Evolutionary conservation across 2,329 filamentous ascomycete species (phyloP).

Genomic region (Claviceps pusilla): DNA sequence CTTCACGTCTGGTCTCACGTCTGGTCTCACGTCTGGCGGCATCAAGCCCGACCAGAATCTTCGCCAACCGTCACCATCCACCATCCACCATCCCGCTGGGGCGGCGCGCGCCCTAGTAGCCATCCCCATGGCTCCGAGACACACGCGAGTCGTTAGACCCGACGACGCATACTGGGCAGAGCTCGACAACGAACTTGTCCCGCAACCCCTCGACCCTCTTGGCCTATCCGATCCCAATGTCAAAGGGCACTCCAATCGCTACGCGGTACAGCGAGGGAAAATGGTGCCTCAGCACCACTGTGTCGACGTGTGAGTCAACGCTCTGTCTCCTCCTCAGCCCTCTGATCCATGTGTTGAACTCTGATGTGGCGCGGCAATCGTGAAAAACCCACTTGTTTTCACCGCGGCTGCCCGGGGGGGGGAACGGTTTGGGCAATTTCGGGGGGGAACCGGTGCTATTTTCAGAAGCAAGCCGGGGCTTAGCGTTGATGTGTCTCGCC

Average conservation of each 20-base stretch:
- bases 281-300: slow-evolving; percentile 14
- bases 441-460: background rate
- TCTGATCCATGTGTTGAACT: background rate
- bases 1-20: background rate
- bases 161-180: slow-evolving; percentile 1
- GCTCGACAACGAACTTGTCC: slow-evolving; percentile 8
- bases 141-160: background rate
- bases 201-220: slow-evolving; percentile 16
- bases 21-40: background rate
- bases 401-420: background rate
- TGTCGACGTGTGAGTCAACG: slow-evolving; percentile 16
- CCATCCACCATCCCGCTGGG: background rate
- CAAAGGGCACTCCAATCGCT: slow-evolving; percentile 13
- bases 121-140: background rate
- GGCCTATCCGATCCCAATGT: slow-evolving; percentile 12
- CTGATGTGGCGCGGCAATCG: background rate
- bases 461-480: background rate
- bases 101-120: background rate
- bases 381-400: background rate
- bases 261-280: slow-evolving; percentile 19
- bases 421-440: background rate
- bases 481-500: background rate
- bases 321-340: background rate
- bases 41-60: background rate
- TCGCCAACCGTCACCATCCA: background rate